phyloP scores from a whole-genome alignment of 208 protist species.

The Vickermania ingenoplastis region DNA sequence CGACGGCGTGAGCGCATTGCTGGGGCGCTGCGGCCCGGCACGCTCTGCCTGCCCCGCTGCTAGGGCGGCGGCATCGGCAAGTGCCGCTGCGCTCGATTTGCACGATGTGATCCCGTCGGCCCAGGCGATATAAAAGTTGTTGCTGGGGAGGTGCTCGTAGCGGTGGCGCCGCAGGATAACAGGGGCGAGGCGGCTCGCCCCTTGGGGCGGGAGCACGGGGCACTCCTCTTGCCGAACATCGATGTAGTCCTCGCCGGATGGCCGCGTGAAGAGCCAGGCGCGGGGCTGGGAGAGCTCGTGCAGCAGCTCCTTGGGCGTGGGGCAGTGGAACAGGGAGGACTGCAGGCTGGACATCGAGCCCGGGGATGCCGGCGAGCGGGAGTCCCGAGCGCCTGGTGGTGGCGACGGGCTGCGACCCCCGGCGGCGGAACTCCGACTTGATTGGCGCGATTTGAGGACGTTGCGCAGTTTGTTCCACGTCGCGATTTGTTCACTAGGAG shows the following conservation, averaged over 20 bases:
- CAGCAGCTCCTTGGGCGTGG: slow-evolving; percentile 7
- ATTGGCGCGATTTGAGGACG: background rate
- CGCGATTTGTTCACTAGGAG: slow-evolving; percentile 35
- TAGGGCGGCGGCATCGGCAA: background rate
- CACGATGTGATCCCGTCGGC: slow-evolving; percentile 17
- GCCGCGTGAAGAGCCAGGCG: slow-evolving; percentile 52
- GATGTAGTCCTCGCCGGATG: slow-evolving; percentile 59
- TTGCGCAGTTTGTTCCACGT: slow-evolving; percentile 14
- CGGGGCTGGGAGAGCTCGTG: slow-evolving; percentile 11
- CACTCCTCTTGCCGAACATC: slow-evolving; percentile 37
- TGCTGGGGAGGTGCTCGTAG: slow-evolving; percentile 39
- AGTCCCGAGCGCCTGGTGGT: background rate
- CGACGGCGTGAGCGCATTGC: background rate
- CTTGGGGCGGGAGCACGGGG: slow-evolving; percentile 50
- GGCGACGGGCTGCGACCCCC: background rate
- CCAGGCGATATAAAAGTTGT: slow-evolving; percentile 72
- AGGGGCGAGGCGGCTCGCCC: slow-evolving; percentile 36
- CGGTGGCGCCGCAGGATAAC: slow-evolving; percentile 59
- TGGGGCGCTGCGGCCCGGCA: background rate
- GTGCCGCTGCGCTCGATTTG: background rate
- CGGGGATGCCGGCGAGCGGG: background rate
- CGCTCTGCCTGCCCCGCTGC: background rate
- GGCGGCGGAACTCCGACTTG: background rate
- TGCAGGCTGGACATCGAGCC: background rate
- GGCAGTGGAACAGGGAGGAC: background rate